These are phyloP conservation scores for Trichocomaceae sp. DNA, from an alignment of 2,329 filamentous ascomycete species.

Conservation along the genomic window DNA sequence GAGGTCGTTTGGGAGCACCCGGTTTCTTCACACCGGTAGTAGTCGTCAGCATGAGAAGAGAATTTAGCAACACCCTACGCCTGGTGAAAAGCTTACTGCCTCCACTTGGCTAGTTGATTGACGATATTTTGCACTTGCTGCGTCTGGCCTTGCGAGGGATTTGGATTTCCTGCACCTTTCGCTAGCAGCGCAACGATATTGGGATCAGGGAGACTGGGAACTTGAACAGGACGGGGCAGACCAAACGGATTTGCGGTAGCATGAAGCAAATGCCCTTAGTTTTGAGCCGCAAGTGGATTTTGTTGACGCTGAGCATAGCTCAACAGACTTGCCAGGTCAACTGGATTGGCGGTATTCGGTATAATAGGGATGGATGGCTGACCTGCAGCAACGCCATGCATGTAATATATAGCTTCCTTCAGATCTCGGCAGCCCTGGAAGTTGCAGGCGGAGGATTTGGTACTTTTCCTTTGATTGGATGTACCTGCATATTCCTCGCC, in stretches of 20 bases:
- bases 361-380: conserved; percentile 29
- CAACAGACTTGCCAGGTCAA: conserved; percentile 38
- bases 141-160: conserved; percentile 30
- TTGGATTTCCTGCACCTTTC: conserved; percentile 31
- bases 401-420: too few relatives aligned
- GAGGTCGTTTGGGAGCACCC: conserved; percentile 39
- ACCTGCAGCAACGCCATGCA: too few relatives aligned
- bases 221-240: conserved; percentile 21
- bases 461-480: too few relatives aligned
- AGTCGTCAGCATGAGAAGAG: too few relatives aligned
- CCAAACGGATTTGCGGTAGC: conserved; percentile 25
- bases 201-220: conserved; percentile 25
- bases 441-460: too few relatives aligned
- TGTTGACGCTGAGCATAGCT: conserved; percentile 34
- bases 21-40: conserved; percentile 48
- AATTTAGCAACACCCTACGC: too few relatives aligned
- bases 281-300: conserved; percentile 18
- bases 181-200: conserved; percentile 34
- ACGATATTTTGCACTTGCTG: conserved; percentile 44
- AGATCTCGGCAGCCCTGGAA: too few relatives aligned
- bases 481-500: too few relatives aligned
- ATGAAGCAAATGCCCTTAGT: conserved; percentile 24
- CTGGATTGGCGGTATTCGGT: conserved; percentile 27
- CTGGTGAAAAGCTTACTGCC: conserved; percentile 31
- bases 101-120: conserved; percentile 43